phyloP scores from a whole-genome alignment of 2,329 filamentous ascomycete species.

The Colletotrichum neosansevieriae region DNA sequence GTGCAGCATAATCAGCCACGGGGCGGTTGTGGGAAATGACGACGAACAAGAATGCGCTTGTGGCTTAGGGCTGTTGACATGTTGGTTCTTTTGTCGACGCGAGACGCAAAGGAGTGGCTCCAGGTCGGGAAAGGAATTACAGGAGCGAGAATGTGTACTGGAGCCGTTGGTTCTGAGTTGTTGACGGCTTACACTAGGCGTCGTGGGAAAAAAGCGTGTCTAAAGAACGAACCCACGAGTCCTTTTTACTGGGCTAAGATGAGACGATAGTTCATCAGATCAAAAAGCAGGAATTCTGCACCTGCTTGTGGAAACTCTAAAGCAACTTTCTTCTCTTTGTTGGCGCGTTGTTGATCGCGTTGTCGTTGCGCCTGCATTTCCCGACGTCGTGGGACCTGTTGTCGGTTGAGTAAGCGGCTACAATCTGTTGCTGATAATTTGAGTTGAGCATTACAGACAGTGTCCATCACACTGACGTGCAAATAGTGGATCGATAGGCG shows the following conservation, averaged over 20 bases:
- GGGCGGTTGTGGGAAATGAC: background rate
- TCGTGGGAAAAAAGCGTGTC: slow-evolving; percentile 35
- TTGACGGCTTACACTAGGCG: slow-evolving; percentile 13
- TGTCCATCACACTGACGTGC: slow-evolving; percentile 33
- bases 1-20: slow-evolving; percentile 21
- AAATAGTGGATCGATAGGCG: slow-evolving; percentile 32
- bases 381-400: slow-evolving; percentile 8
- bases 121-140: background rate
- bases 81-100: background rate
- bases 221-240: slow-evolving; percentile 31
- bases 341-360: slow-evolving; percentile 2
- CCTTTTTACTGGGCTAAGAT: slow-evolving; percentile 19
- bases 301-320: slow-evolving; percentile 35
- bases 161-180: background rate
- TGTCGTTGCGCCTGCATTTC: slow-evolving; percentile 2
- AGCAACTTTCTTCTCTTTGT: slow-evolving; percentile 33
- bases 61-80: slow-evolving; percentile 5
- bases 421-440: background rate
- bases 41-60: background rate
- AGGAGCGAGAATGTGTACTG: slow-evolving; percentile 3
- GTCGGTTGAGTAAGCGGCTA: background rate
- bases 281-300: slow-evolving; percentile 18
- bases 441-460: slow-evolving; percentile 19
- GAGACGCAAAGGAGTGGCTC: background rate
- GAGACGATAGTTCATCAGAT: slow-evolving; percentile 26